phyloP scores from a whole-genome alignment of 2,329 filamentous ascomycete genomes.

The Shiraia bambusicola region DNA sequence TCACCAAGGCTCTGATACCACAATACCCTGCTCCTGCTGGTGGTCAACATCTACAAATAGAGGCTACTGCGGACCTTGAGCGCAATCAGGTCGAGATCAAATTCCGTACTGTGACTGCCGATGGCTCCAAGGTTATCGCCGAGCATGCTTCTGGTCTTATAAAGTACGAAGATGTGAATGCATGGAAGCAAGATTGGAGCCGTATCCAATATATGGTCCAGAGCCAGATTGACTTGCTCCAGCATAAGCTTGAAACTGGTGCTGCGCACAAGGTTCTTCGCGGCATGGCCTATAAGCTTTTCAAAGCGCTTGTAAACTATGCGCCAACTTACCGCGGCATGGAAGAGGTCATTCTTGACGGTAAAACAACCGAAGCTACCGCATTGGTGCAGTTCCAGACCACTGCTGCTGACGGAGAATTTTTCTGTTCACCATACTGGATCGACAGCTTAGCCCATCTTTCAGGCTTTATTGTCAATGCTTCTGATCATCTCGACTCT shows the following conservation, averaged over 20 bases:
- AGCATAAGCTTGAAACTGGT: constrained; percentile 64
- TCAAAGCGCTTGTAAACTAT: constrained; percentile 60
- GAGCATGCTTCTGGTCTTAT: constrained; percentile 66
- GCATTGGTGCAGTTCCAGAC: constrained; percentile 58
- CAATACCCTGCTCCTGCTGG: constrained; percentile 50
- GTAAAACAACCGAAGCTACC: constrained; percentile 57
- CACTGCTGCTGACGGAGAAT: constrained; percentile 56
- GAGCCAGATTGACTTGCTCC: constrained; percentile 63
- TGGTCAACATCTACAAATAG: constrained; percentile 63
- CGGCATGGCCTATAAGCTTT: constrained; percentile 76
- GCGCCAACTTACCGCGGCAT: constrained; percentile 60
- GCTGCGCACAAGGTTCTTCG: constrained; percentile 72
- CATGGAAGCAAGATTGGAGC: constrained; percentile 66
- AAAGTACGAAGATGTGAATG: constrained; percentile 60
- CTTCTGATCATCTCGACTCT: constrained; percentile 59
- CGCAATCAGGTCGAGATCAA: constrained; percentile 57
- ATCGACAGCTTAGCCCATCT: constrained; percentile 60
- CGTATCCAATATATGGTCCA: constrained; percentile 63
- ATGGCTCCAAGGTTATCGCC: constrained; percentile 57
- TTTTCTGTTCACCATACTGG: constrained; percentile 61
- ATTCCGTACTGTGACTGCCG: constrained; percentile 60
- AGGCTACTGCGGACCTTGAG: constrained; percentile 60
- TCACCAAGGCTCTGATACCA: constrained; percentile 68
- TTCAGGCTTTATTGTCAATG: constrained; percentile 62
- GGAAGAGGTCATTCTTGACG: constrained; percentile 60